Conservation (phyloP, 2,329 filamentous ascomycete species). For the Pestalotiopsis sp. region DNA sequence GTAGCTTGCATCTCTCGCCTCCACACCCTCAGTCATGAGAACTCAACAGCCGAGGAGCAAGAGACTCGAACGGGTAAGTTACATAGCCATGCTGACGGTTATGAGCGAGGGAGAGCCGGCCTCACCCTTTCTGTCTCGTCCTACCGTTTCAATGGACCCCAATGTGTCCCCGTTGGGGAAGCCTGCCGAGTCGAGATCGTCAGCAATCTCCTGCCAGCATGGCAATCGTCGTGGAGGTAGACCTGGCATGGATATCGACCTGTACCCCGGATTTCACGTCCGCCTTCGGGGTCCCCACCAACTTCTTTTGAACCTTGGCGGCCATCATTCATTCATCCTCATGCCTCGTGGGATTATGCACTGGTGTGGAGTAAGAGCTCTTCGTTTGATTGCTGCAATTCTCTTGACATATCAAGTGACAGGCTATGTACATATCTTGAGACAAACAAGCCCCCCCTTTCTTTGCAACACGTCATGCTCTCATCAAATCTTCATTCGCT, state of each 20-base stretch:
- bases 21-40: conserved; percentile 2
- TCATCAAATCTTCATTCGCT: conserved; percentile 12
- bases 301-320: not conserved
- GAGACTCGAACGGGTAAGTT: not conserved
- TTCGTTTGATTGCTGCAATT: conserved; percentile 10
- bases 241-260: not conserved
- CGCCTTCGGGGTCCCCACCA: conserved; percentile 10
- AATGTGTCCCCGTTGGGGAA: not conserved
- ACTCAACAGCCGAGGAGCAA: not conserved
- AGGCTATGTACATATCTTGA: conserved; percentile 11
- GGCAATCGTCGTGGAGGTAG: not conserved
- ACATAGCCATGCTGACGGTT: not conserved
- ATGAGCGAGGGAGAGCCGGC: not conserved
- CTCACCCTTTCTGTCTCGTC: conserved; percentile 3
- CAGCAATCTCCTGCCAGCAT: conserved; percentile 1
- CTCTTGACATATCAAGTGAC: conserved; percentile 5
- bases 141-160: not conserved
- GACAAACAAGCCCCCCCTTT: not conserved
- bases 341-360: not conserved
- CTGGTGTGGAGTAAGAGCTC: not conserved
- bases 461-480: conserved; percentile 3
- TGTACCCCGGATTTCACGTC: conserved; percentile 12
- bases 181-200: not conserved
- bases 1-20: not conserved
- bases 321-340: not conserved